Evolutionary conservation across 257 asterid genomes (phyloP), one percentile per base, ranked within the genome.

Genomic region (Nemophila menziesii): DNA sequence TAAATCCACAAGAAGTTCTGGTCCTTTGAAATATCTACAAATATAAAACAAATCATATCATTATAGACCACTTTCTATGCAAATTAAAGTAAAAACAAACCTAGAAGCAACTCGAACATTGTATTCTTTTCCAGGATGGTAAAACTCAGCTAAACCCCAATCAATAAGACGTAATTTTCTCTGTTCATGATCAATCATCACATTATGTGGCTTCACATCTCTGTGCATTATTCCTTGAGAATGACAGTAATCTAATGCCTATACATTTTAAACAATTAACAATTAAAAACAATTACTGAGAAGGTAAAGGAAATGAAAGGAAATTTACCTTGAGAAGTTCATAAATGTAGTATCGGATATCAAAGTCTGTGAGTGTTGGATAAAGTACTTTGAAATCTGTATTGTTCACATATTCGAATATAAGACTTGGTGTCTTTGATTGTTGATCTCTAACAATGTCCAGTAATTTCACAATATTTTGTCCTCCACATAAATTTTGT

Each of bases 1-100:
- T 78, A 86, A 74, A 86, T 86, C 96, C 60, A 85, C 96, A 39
- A 85, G 89, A 59, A 85, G 93, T 60, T 83, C 94, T 22, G 94
- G 95, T 15, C 95, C 95, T 72, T 74, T 80, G 56, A 74, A 83
- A 38, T 66, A 66, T 39, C 68, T 51, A 62, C 19, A 55, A 19
- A 20, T 18, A 49, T 16, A 18, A 21, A 5, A 13, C 36, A 29
- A 29, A 29, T 29, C 36, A 29, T n/a, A n/a, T n/a, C n/a, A 29
- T 29, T 7, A 5, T 7, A 29, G 36, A 29, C 36, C 36, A 29
- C 36, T 29, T 2, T 29, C 36, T 29, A 13, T 12, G 8, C 44
- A 49, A 15, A 57, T 17, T 11, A n/a, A 40, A 55, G 50, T n/a
- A n/a, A 51, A 50, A 22, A 20, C 71, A 36, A 51, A 68, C 75